Conservation (phyloP, 805 yeast genomes). For the Cyberlindnera lachancei region DNA sequence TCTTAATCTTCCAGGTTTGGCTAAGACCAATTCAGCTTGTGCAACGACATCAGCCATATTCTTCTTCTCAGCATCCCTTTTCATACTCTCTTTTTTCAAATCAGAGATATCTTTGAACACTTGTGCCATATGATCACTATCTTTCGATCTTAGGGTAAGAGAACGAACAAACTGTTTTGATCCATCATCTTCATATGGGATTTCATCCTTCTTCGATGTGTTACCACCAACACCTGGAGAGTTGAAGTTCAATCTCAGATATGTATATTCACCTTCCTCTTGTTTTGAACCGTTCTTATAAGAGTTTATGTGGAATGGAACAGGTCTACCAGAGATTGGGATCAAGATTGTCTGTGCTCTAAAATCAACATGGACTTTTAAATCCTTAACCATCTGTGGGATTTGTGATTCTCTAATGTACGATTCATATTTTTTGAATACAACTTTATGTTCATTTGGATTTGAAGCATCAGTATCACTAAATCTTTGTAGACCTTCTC, state of each 20-base stretch:
- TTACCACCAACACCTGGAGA: slow-evolving; percentile 85
- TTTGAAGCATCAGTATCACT: slow-evolving; percentile 71
- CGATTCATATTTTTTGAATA: slow-evolving; percentile 91
- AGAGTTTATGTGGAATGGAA: slow-evolving; percentile 93
- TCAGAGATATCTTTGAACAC: slow-evolving; percentile 86
- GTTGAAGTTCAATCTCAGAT: slow-evolving; percentile 82
- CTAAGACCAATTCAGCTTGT: slow-evolving; percentile 81
- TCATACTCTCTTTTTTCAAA: slow-evolving; percentile 83
- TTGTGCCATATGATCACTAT: slow-evolving; percentile 84
- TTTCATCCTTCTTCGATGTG: slow-evolving; percentile 60
- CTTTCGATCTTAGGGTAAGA: slow-evolving; percentile 81
- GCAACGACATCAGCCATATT: slow-evolving; percentile 91
- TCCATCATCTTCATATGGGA: slow-evolving; percentile 86
- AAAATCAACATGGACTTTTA: slow-evolving; percentile 80
- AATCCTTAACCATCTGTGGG: slow-evolving; percentile 74
- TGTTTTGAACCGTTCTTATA: slow-evolving; percentile 91
- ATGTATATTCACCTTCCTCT: slow-evolving; percentile 94
- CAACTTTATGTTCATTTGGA: slow-evolving; percentile 50
- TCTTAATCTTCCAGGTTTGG: slow-evolving; percentile 75
- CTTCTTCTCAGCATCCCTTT: slow-evolving; percentile 84
- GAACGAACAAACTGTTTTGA: slow-evolving; percentile 83
- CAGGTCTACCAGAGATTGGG: slow-evolving; percentile 94
- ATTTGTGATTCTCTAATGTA: slow-evolving; percentile 90
- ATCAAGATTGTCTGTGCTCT: slow-evolving; percentile 82
- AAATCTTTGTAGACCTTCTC: slow-evolving; percentile 78